Evolutionary conservation across 768 basidiomycete species (phyloP).

Genomic region (Agaricus blazei): DNA sequence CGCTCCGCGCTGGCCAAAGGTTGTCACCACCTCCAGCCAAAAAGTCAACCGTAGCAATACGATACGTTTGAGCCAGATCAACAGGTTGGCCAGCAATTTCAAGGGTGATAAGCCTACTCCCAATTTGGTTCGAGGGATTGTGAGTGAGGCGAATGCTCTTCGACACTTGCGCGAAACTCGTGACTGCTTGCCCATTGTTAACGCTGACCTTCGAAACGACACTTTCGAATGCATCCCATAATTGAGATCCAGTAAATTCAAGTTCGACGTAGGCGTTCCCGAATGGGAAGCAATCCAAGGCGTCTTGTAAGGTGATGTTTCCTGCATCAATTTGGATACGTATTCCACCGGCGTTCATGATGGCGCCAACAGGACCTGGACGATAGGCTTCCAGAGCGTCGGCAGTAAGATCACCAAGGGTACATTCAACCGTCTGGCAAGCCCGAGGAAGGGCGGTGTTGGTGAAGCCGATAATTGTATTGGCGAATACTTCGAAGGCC

Average conservation of each 20-base stretch:
- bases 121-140: conserved; percentile 22
- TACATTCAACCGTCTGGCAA: conserved; percentile 38
- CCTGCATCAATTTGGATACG: conserved; percentile 34
- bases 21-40: conserved; percentile 31
- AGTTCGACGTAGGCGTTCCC: conserved; percentile 36
- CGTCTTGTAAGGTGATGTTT: conserved; percentile 33
- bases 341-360: conserved; percentile 41
- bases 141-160: conserved; percentile 27
- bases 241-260: conserved; percentile 30
- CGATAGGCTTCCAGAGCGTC: conserved; percentile 37
- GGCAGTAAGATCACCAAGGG: conserved; percentile 35
- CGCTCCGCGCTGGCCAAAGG: conserved; percentile 24
- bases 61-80: conserved; percentile 21
- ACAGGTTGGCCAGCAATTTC: conserved; percentile 22
- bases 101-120: conserved; percentile 25
- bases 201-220: conserved; percentile 26
- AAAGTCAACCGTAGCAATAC: conserved; percentile 28
- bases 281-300: conserved; percentile 40
- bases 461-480: conserved; percentile 32
- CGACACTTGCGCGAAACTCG: conserved; percentile 39
- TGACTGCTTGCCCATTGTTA: conserved; percentile 24
- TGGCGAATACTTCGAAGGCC: conserved; percentile 30
- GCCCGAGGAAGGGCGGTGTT: conserved; percentile 29
- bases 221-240: conserved; percentile 40
- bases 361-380: conserved; percentile 23